Conservation (phyloP, 2,329 filamentous ascomycete genomes). For the Didymella sp. region DNA sequence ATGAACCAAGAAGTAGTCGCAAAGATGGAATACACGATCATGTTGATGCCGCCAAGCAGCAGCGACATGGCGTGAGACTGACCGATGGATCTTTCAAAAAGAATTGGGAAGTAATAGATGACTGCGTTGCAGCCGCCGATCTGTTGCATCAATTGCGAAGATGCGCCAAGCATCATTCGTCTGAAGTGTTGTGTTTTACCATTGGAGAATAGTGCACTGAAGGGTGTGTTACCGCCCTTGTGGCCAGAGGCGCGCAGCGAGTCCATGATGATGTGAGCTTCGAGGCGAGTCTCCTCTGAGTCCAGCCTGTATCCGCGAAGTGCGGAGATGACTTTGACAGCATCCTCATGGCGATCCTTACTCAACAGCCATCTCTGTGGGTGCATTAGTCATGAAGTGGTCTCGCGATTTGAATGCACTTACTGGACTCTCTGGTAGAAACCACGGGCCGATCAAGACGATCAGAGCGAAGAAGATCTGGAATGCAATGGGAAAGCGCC, state of each 20-base stretch:
- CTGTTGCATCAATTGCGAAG: constrained; percentile 50
- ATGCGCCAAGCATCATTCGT: constrained; percentile 67
- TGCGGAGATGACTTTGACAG: constrained; percentile 60
- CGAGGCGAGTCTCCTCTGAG: constrained; percentile 63
- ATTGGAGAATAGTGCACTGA: constrained; percentile 64
- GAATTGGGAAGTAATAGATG: constrained; percentile 54
- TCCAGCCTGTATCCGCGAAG: constrained; percentile 58
- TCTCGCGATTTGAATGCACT: neutral
- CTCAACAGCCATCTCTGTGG: constrained; percentile 62
- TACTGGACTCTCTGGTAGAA: constrained; percentile 66
- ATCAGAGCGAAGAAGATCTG: constrained; percentile 59
- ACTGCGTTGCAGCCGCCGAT: constrained; percentile 50
- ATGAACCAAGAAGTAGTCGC: constrained; percentile 68
- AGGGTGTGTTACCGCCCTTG: constrained; percentile 50
- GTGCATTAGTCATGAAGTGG: neutral
- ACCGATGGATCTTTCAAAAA: constrained; percentile 60
- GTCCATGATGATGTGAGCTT: constrained; percentile 73
- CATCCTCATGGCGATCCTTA: constrained; percentile 69
- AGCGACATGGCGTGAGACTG: constrained; percentile 51
- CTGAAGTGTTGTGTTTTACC: constrained; percentile 72
- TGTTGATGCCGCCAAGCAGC: constrained; percentile 58
- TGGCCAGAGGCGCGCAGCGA: constrained; percentile 52
- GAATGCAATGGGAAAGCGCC: constrained; percentile 63
- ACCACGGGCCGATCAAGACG: constrained; percentile 64
- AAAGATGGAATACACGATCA: constrained; percentile 64